These are phyloP conservation scores for Jaapia argillacea DNA, from an alignment of 768 basidiomycete genomes.

Conservation along the genomic window DNA sequence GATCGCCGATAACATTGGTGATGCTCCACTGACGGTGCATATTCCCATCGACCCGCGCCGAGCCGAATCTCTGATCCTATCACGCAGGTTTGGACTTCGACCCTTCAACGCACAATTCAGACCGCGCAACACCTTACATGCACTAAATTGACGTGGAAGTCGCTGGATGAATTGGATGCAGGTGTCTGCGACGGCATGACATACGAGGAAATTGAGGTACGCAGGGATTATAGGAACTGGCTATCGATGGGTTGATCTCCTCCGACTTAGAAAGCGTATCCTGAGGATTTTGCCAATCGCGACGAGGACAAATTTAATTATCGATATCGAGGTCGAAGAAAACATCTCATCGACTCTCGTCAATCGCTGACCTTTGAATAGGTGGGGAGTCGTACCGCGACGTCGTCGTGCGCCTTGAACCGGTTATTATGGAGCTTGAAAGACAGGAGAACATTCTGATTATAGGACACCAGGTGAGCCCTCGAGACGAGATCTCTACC, in stretches of 20 bases:
- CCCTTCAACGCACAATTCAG: conserved; percentile 84
- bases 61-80: background rate
- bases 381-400: conserved; percentile 96
- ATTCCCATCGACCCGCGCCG: background rate
- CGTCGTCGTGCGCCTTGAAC: conserved; percentile 90
- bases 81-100: conserved; percentile 97
- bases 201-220: conserved; percentile 94
- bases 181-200: conserved; percentile 99
- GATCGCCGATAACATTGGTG: conserved; percentile 85
- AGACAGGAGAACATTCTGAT: conserved; percentile 95
- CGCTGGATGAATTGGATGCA: conserved; percentile 94
- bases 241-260: too few species aligned
- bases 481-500: conserved; percentile 2
- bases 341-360: conserved; percentile 2
- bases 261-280: conserved; percentile 70
- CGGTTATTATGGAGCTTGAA: conserved; percentile 98
- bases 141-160: conserved; percentile 96
- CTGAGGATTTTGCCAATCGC: conserved; percentile 95
- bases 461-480: conserved; percentile 80
- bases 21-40: conserved; percentile 70
- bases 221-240: too few species aligned
- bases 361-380: conserved; percentile 5
- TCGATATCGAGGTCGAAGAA: conserved; percentile 82
- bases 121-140: conserved; percentile 79
- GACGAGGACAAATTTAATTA: conserved; percentile 99